Percentiles rank a stretch among this genome's conserved stretches.
Conservation (phyloP, 2,329 filamentous ascomycete genomes). For the Xylariaceae sp. region DNA sequence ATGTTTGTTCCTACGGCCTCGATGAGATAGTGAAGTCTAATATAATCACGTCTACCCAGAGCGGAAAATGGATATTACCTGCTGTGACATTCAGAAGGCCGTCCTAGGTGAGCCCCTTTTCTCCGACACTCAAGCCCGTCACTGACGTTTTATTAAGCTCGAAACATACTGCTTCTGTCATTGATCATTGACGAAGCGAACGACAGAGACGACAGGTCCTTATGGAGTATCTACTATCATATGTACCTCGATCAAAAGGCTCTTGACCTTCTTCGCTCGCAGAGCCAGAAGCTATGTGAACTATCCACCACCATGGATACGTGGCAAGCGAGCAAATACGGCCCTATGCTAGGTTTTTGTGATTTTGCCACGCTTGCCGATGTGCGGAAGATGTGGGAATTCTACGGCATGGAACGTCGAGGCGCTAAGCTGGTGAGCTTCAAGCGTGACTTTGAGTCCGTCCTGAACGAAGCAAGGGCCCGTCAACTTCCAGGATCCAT, state of each 20-base stretch:
- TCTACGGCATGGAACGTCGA: slow-evolving; percentile 25
- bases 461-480: neutral
- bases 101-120: slow-evolving; percentile 40
- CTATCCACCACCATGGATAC: slow-evolving; percentile 34
- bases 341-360: slow-evolving; percentile 41
- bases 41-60: slow-evolving; percentile 25
- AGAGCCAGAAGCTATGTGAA: slow-evolving; percentile 39
- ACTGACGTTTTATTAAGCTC: slow-evolving; percentile 35
- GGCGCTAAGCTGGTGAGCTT: slow-evolving; percentile 3
- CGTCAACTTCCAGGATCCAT: neutral
- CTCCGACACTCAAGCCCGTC: neutral
- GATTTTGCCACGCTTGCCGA: slow-evolving; percentile 41
- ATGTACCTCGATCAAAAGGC: slow-evolving; percentile 39
- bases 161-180: slow-evolving; percentile 46
- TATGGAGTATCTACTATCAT: slow-evolving; percentile 55
- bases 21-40: neutral
- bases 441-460: slow-evolving; percentile 4
- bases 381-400: slow-evolving; percentile 37
- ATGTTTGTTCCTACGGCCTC: slow-evolving; percentile 24
- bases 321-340: slow-evolving; percentile 45
- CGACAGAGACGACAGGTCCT: slow-evolving; percentile 17
- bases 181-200: slow-evolving; percentile 41
- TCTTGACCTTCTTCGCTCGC: slow-evolving; percentile 34
- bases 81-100: slow-evolving; percentile 47
- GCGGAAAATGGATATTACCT: slow-evolving; percentile 47